Percentiles rank a stretch among this genome's conserved stretches.
Conservation (phyloP, 1,284 basidiomycete species). For the Quambalaria eucalypti region DNA sequence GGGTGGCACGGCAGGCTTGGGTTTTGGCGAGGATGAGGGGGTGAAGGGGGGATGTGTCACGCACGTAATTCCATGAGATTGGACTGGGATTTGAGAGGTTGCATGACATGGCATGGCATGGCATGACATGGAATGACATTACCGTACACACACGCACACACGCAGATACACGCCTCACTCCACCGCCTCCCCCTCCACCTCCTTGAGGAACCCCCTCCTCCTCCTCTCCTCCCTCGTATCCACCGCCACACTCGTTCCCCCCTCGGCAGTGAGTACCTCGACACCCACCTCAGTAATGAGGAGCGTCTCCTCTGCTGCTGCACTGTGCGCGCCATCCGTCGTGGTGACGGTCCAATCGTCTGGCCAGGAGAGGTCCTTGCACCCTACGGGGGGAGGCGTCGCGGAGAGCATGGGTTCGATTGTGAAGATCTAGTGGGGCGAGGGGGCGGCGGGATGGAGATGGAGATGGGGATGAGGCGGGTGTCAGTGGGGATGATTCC, state of each 20-base stretch:
- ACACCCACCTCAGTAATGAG: constrained; percentile 43
- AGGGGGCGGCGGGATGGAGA: not conserved
- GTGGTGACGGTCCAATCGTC: constrained; percentile 45
- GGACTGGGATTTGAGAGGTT: too few species aligned
- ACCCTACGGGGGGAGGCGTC: constrained; percentile 10
- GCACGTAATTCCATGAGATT: too few species aligned
- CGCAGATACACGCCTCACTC: not conserved
- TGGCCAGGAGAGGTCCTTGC: constrained; percentile 41
- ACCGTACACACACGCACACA: too few species aligned
- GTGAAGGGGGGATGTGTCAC: too few species aligned
- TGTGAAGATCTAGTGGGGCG: constrained; percentile 24
- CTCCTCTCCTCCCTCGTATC: constrained; percentile 36
- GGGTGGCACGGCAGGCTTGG: not conserved
- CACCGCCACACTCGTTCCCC: constrained; percentile 27
- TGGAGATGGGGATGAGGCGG: not conserved
- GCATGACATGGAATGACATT: too few species aligned
- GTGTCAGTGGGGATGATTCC: constrained; percentile 5
- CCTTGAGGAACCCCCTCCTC: not conserved
- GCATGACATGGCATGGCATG: too few species aligned
- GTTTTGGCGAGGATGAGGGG: not conserved
- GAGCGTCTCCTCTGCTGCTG: constrained; percentile 43
- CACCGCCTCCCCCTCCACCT: not conserved
- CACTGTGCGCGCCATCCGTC: constrained; percentile 35
- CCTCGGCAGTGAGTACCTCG: constrained; percentile 43
- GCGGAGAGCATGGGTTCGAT: constrained; percentile 46